phyloP scores from a whole-genome alignment of 1,139 yeast genomes.

The Meyerozyma carpophila region DNA sequence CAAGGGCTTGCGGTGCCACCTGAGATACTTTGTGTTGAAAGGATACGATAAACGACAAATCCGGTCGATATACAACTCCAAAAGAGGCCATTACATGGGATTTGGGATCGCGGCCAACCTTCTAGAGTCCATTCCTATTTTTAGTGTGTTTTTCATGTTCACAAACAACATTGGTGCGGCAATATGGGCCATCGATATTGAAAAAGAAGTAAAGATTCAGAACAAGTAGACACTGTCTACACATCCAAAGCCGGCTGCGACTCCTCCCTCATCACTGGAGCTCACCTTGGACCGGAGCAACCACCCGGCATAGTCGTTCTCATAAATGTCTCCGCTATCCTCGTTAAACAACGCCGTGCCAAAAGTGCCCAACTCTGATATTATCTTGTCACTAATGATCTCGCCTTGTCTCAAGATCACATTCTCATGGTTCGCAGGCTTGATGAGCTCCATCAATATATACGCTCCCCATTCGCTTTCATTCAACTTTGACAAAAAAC shows the following conservation, averaged over 20 bases:
- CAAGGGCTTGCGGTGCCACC: conserved; percentile 51
- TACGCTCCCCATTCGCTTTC: conserved; percentile 83
- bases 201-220: conserved; percentile 21
- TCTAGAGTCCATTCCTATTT: conserved; percentile 56
- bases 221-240: conserved; percentile 68
- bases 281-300: conserved; percentile 83
- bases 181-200: conserved; percentile 13
- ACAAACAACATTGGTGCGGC: conserved; percentile 67
- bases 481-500: conserved; percentile 54
- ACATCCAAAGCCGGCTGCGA: conserved; percentile 98
- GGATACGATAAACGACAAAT: conserved; percentile 43
- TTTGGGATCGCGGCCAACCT: conserved; percentile 59
- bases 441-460: conserved; percentile 87
- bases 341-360: conserved; percentile 79
- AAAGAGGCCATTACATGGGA: conserved; percentile 31
- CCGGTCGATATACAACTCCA: conserved; percentile 19
- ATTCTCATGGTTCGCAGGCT: conserved; percentile 65
- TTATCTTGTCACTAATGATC: conserved; percentile 59
- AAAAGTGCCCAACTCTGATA: conserved; percentile 87
- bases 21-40: conserved; percentile 57
- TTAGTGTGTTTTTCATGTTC: conserved; percentile 57
- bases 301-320: conserved; percentile 76
- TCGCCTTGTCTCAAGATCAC: conserved; percentile 65
- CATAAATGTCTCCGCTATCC: conserved; percentile 45
- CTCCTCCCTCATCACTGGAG: conserved; percentile 92